Base-by-base conservation (phyloP, 805 yeast species). In the Saccharomyces cerevisiae region DNA sequence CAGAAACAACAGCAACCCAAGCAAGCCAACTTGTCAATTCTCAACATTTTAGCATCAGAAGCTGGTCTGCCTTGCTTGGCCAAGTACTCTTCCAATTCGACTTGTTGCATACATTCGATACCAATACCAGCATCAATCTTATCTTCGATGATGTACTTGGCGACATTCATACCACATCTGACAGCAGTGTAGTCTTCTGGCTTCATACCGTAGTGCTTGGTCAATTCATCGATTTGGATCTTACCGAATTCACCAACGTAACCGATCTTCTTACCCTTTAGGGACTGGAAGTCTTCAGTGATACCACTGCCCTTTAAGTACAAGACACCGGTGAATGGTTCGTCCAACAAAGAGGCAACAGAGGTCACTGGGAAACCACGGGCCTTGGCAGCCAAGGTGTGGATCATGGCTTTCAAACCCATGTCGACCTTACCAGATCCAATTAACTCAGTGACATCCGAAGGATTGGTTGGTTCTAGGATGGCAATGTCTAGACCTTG, bases 391-490 rank as follows among this genome's bases (percentile, higher is more conserved):
- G 83, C 83, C 55, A 79, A 68, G 4, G 83, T 79, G 61, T 79
- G 83, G 59, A 79, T 79, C 83, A 79, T 79, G 47, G 83, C 83
- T 63, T 79, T 79, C 57, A 79, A 70, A 13, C 83, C 83, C 80
- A 79, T 77, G 67, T 79, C 83, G 49, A 78, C 72, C 57, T 79
- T 79, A 30, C 83, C 83, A 1, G 79, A 73, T 5, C 83, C 83
- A 64, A 79, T 76, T 56, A 79, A 69, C 55, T 79, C 82, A 28
- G 83, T 79, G 48, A 79, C 83, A 64, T 79, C 83, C 13, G 81
- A 77, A 24, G 83, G 83, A 59, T 79, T 79, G 47, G 80, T 74
- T 51, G 83, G 83, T 62, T 79, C 82, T 57, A 79, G 64, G 51
- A 79, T 73, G 9, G 83, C 79, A 53, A 79, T 69, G 54, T 78